Base-by-base conservation (phyloP, 345 rosid species). In the Hypericum androsaemum region DNA sequence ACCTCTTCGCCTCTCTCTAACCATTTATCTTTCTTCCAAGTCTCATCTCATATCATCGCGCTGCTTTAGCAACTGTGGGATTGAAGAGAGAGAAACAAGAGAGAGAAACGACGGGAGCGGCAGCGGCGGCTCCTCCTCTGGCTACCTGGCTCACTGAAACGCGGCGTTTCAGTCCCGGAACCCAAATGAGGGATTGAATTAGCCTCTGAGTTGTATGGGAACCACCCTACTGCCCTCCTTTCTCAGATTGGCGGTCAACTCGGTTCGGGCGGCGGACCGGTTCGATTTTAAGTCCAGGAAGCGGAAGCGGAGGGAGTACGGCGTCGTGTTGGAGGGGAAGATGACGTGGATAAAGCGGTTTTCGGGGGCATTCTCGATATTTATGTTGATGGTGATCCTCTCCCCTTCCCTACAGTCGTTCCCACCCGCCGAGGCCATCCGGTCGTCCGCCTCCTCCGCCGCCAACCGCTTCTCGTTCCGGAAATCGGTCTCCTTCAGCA, bases 371-470 rank as follows among this genome's bases (percentile, higher is more conserved):
- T 72, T 86, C 80, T 82, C 95, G 0, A 90, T 77, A 36, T 80
- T 83, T 12, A 59, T 88, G 78, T 72, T 73, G 13, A 71, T 83
- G 76, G 73, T 88, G 54, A 78, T 86, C 35, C 77, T 92, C 15
- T 85, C 95, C 2, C 95, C 95, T 13, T 86, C 95, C 3, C 74
- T 86, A 22, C 95, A 85, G 50, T 83, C 97, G 0, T 81, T 88
- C 22, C 86, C 98, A 11, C 98, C 98, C 0, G 97, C 98, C 0
- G 95, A 81, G 67, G 97, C 98, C 53, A 85, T 80, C 59, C 80
- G 82, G 32, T 22, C 32, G 32, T 22, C 32, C 32, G 32, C 32
- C 4, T 22, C 32, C 32, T 22, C 32, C 32, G 32, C 32, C 2
- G 60, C 50, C 9, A 67, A 49, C 15, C 71, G 77, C 7, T 74